Evolutionary conservation across 1,139 yeast species (phyloP).

Genomic region (Geotrichum restrictum): DNA sequence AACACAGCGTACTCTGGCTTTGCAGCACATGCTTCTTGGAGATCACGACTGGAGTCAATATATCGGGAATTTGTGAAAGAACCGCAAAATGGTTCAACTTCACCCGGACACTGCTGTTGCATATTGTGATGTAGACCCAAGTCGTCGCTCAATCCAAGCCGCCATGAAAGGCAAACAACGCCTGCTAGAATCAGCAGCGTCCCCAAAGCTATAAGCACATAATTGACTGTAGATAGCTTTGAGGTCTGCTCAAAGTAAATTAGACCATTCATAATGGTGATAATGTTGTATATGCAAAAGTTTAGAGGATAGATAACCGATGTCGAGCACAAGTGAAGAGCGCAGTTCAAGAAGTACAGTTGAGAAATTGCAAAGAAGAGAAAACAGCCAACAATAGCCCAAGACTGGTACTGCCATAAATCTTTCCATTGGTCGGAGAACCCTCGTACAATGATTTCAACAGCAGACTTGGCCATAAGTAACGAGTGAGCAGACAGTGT

Average conservation of each 20-base stretch:
- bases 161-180: slow-evolving; percentile 52
- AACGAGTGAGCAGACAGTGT: slow-evolving; percentile 81
- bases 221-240: slow-evolving; percentile 41
- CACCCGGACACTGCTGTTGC: slow-evolving; percentile 4
- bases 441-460: slow-evolving; percentile 54
- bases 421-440: slow-evolving; percentile 36
- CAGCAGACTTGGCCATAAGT: slow-evolving; percentile 75
- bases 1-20: slow-evolving; percentile 1
- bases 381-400: slow-evolving; percentile 56
- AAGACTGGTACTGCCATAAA: slow-evolving; percentile 39
- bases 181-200: slow-evolving; percentile 49
- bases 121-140: slow-evolving; percentile 14
- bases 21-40: not conserved
- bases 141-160: slow-evolving; percentile 28
- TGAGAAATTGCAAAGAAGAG: slow-evolving; percentile 70
- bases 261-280: slow-evolving; percentile 70
- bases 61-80: slow-evolving; percentile 1
- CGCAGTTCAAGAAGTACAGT: slow-evolving; percentile 68
- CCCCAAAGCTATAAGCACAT: slow-evolving; percentile 50
- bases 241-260: slow-evolving; percentile 56
- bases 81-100: slow-evolving; percentile 9
- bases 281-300: slow-evolving; percentile 75
- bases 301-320: slow-evolving; percentile 79
- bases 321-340: slow-evolving; percentile 68
- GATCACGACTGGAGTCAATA: not conserved